Percentiles rank a stretch among this genome's conserved stretches.
These are phyloP conservation scores for Sporothrix phasma DNA, from an alignment of 2,329 filamentous ascomycete species.

Conservation along the genomic window DNA sequence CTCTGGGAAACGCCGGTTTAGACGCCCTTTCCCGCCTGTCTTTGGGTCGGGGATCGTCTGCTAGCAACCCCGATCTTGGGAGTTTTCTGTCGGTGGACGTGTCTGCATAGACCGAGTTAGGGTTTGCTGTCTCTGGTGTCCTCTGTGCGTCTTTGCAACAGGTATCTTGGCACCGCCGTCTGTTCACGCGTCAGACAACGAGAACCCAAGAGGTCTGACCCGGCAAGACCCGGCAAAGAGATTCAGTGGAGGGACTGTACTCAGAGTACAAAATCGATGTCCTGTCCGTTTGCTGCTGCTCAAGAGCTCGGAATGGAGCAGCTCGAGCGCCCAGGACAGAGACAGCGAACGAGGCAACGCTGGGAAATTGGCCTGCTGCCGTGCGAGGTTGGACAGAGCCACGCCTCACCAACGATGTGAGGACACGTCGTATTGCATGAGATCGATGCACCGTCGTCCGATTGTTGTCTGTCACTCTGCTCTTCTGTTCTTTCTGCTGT, in stretches of 20 bases:
- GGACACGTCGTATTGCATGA: background rate
- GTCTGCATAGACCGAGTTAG: too few species aligned
- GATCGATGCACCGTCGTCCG: background rate
- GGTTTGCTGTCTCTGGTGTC: too few species aligned
- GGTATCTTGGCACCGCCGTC: constrained; percentile 8
- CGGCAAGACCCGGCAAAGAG: background rate
- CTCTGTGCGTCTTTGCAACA: too few species aligned
- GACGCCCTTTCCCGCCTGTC: too few species aligned
- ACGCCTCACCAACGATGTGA: background rate
- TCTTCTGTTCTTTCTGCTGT: background rate
- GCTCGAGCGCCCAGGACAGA: too few species aligned
- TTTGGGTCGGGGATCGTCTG: too few species aligned
- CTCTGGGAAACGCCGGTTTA: too few species aligned
- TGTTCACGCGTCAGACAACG: constrained; percentile 1
- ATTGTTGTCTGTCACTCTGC: background rate
- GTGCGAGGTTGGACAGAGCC: constrained; percentile 1
- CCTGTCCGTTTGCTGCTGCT: too few species aligned
- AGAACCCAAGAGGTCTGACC: background rate
- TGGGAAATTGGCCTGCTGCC: background rate
- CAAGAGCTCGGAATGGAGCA: too few species aligned
- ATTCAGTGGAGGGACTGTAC: background rate
- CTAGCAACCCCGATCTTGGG: too few species aligned
- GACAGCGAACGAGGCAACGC: background rate
- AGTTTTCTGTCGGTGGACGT: background rate
- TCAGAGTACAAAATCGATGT: too few species aligned